Conservation (phyloP, 179 eudicot genomes). For the Spinacia oleracea region DNA sequence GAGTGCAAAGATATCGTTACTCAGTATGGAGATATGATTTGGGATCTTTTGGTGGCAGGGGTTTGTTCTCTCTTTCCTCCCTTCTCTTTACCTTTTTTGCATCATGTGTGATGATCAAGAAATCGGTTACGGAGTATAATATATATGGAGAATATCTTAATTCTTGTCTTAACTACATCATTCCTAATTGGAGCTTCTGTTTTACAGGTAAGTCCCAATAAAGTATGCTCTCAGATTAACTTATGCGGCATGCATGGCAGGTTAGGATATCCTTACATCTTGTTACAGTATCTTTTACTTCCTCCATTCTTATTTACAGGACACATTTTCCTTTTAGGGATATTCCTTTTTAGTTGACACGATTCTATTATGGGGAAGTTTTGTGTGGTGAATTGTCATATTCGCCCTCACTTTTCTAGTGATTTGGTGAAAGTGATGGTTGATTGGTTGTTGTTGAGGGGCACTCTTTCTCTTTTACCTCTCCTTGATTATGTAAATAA, state of each 20-base stretch:
- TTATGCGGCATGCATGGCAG: slow-evolving; percentile 53
- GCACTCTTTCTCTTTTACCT: too few species aligned
- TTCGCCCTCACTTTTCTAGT: too few species aligned
- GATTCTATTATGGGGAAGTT: too few species aligned
- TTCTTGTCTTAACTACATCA: neutral
- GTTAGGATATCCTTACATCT: slow-evolving; percentile 28
- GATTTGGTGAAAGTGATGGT: too few species aligned
- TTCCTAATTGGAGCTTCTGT: neutral
- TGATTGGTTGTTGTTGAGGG: too few species aligned
- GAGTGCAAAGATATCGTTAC: slow-evolving; percentile 72
- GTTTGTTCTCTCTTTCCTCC: slow-evolving; percentile 37
- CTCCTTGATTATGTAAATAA: too few species aligned
- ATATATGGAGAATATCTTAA: neutral
- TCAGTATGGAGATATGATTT: slow-evolving; percentile 75
- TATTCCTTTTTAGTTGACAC: too few species aligned
- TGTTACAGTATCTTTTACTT: too few species aligned
- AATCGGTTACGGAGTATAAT: neutral
- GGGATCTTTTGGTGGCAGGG: slow-evolving; percentile 81
- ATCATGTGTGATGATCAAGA: neutral
- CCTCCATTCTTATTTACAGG: too few species aligned
- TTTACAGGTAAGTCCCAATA: slow-evolving; percentile 61
- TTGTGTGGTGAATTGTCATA: too few species aligned
- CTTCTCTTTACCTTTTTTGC: neutral
- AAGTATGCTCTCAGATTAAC: slow-evolving; percentile 62
- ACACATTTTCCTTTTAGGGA: too few species aligned